phyloP scores from a whole-genome alignment of 116 monocot genomes.

The Trichopus zeylanicus region DNA sequence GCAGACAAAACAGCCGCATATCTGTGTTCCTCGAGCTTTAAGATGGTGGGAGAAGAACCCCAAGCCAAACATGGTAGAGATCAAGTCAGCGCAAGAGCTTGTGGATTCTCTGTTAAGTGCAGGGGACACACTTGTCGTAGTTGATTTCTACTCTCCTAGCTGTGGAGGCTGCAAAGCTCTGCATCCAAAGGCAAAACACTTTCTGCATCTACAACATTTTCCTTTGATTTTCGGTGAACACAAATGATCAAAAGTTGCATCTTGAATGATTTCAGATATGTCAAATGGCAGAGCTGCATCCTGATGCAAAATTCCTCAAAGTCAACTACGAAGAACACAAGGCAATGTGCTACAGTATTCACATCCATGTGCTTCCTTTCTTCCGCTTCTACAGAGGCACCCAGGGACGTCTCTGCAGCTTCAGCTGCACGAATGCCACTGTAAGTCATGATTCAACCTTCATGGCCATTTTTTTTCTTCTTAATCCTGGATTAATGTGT shows the following conservation, averaged over 20 bases:
- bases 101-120: conserved; percentile 19
- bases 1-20: neutral
- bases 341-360: conserved; percentile 18
- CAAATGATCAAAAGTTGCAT: neutral
- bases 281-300: conserved; percentile 16
- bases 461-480: neutral
- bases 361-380: conserved; percentile 25
- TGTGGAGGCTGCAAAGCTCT: conserved; percentile 42
- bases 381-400: conserved; percentile 25
- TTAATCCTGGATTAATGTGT: neutral
- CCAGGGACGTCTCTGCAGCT: conserved; percentile 17
- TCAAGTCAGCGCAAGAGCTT: conserved; percentile 27
- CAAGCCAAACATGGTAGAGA: conserved; percentile 37
- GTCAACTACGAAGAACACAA: conserved; percentile 25
- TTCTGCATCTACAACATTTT: neutral
- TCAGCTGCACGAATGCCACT: conserved; percentile 31
- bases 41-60: conserved; percentile 28
- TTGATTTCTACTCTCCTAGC: conserved; percentile 38
- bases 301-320: conserved; percentile 15
- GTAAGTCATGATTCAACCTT: neutral
- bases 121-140: conserved; percentile 27
- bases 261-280: conserved; percentile 13
- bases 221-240: neutral
- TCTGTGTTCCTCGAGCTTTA: conserved; percentile 9
- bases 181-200: conserved; percentile 31